A percentile compares a stretch with the other conserved stretches of the same genome.
Evolutionary conservation across 2,329 filamentous ascomycete genomes (phyloP).

Genomic region (Trichoderma gracile): DNA sequence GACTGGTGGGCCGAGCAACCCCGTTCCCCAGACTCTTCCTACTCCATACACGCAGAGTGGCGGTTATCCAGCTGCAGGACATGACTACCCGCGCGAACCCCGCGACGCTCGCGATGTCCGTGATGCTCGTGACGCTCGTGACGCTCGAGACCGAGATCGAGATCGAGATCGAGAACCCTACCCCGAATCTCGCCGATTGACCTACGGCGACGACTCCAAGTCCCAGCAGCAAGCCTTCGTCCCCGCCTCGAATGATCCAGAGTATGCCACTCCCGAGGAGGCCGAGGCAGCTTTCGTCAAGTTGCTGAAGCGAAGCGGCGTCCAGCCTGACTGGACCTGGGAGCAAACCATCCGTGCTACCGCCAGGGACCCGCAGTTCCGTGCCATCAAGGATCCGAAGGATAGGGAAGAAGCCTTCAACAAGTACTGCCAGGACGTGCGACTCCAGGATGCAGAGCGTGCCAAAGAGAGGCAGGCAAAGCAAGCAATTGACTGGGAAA

Average conservation of each 20-base stretch:
- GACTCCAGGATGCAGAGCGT: slow-evolving; percentile 89
- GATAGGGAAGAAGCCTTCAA: slow-evolving; percentile 90
- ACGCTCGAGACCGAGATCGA: too few species aligned
- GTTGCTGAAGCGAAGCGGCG: slow-evolving; percentile 77
- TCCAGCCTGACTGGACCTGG: slow-evolving; percentile 92
- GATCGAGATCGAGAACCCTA: slow-evolving; percentile 38
- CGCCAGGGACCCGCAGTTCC: slow-evolving; percentile 89
- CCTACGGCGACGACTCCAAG: slow-evolving; percentile 57
- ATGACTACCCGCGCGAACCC: slow-evolving; percentile 42
- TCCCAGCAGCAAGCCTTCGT: slow-evolving; percentile 63
- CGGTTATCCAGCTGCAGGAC: slow-evolving; percentile 40
- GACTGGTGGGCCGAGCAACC: slow-evolving; percentile 47
- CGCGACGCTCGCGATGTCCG: slow-evolving; percentile 31
- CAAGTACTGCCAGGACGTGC: slow-evolving; percentile 89
- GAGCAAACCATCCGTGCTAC: slow-evolving; percentile 82
- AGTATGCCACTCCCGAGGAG: slow-evolving; percentile 79
- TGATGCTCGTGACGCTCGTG: background rate
- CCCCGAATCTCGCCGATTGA: slow-evolving; percentile 59
- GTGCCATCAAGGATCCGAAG: slow-evolving; percentile 87
- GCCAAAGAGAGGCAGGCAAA: slow-evolving; percentile 92
- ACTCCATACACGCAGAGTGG: slow-evolving; percentile 48
- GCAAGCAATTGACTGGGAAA: slow-evolving; percentile 88
- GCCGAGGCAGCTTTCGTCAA: slow-evolving; percentile 93
- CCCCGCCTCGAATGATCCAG: slow-evolving; percentile 68
- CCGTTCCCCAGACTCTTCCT: slow-evolving; percentile 44